These are phyloP conservation scores for Tetraselmis chui DNA, from an alignment of 139 green algal species.

Conservation along the genomic window DNA sequence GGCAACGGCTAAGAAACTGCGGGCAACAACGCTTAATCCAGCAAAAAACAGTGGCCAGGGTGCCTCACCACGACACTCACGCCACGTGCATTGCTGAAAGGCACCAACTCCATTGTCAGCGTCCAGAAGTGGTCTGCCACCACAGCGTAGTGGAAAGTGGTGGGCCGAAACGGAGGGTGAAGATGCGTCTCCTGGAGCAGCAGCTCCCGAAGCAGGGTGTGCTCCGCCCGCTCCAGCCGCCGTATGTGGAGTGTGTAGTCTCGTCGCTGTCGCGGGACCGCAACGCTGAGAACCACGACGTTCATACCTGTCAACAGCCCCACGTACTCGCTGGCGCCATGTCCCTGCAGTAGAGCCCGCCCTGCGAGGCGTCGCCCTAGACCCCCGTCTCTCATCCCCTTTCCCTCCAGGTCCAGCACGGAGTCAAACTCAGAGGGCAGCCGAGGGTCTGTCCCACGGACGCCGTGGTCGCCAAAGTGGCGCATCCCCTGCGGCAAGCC, in stretches of 20 bases:
- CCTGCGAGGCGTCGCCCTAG: no score
- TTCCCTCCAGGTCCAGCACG: not conserved
- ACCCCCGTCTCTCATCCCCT: no score
- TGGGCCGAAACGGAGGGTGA: not conserved
- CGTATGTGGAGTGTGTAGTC: not conserved
- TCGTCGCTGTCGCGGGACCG: not conserved
- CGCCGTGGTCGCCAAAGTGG: not conserved
- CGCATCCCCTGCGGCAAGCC: not conserved
- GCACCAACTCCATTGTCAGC: not conserved
- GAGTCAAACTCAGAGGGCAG: not conserved
- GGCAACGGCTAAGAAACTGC: not conserved
- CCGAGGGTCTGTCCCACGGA: no score
- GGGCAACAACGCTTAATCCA: not conserved
- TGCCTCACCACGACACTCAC: not conserved
- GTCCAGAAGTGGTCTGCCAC: not conserved
- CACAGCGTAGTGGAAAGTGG: not conserved
- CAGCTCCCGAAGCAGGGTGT: not conserved
- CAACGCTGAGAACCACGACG: not conserved
- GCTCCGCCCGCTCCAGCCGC: not conserved
- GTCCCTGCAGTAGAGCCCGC: not conserved
- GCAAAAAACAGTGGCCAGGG: not conserved
- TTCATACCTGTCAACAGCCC: not conserved
- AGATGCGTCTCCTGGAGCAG: not conserved
- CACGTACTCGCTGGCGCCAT: not conserved
- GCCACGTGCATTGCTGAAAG: not conserved